phyloP scores from a whole-genome alignment of 2,329 filamentous ascomycete species.

The Alternaria burnsii region DNA sequence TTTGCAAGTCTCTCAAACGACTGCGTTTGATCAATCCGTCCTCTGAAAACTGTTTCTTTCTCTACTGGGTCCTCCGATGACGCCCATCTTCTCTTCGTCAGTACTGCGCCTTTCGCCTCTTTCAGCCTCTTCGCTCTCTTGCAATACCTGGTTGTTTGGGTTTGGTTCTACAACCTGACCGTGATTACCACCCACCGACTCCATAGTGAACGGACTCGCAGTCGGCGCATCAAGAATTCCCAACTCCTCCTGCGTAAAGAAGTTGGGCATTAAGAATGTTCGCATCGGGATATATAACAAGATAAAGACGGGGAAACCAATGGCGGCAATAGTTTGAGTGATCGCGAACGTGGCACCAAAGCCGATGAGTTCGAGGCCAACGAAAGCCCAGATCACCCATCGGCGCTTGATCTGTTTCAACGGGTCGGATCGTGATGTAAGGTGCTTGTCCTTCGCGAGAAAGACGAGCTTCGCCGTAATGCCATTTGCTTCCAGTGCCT shows the following conservation, averaged over 20 bases:
- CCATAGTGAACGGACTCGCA: conserved; percentile 62
- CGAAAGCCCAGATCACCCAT: conserved; percentile 59
- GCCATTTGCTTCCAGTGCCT: conserved; percentile 62
- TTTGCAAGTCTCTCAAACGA: neutral
- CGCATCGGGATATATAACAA: conserved; percentile 64
- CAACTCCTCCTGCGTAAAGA: conserved; percentile 61
- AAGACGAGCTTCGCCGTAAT: conserved; percentile 62
- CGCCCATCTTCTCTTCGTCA: conserved; percentile 12
- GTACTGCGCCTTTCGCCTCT: conserved; percentile 13
- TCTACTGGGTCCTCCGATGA: conserved; percentile 4
- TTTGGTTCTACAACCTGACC: conserved; percentile 28
- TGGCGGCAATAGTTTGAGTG: conserved; percentile 67
- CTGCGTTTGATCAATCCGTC: neutral
- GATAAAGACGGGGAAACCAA: conserved; percentile 68
- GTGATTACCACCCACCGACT: conserved; percentile 61
- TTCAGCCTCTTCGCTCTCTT: conserved; percentile 41
- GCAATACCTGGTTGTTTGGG: conserved; percentile 15
- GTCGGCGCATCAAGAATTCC: conserved; percentile 63
- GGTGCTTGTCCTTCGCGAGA: conserved; percentile 57
- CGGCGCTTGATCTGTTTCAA: conserved; percentile 55
- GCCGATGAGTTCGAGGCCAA: conserved; percentile 60
- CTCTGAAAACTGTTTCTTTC: conserved; percentile 3
- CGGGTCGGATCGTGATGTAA: conserved; percentile 59
- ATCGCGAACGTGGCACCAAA: conserved; percentile 65
- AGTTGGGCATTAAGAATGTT: conserved; percentile 59